Conservation (phyloP, 192 early-diverging fungal species). For the Dissophora globulifera region DNA sequence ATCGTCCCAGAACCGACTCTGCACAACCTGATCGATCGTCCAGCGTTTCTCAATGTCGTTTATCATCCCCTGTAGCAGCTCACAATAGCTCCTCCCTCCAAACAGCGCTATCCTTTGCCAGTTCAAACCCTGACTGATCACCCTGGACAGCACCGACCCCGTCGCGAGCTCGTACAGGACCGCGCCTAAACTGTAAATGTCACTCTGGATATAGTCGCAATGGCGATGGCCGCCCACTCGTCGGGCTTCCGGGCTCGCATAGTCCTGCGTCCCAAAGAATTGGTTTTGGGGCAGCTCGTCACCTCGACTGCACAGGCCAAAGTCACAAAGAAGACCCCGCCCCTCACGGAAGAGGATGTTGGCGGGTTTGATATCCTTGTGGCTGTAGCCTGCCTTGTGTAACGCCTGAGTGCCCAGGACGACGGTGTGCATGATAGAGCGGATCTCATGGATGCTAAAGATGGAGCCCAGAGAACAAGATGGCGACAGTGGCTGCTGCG, state of each 20-base stretch:
- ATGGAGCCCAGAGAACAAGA: conserved; percentile 17
- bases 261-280: conserved; percentile 51
- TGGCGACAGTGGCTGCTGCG: conserved; percentile 26
- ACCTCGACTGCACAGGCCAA: conserved; percentile 38
- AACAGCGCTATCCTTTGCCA: conserved; percentile 32
- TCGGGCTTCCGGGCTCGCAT: conserved; percentile 39
- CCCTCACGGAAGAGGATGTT: conserved; percentile 33
- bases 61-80: conserved; percentile 41
- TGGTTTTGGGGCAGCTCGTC: conserved; percentile 41
- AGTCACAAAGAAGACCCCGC: conserved; percentile 34
- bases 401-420: conserved; percentile 21
- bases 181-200: conserved; percentile 40
- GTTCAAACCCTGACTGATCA: conserved; percentile 36
- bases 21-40: conserved; percentile 33
- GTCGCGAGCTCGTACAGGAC: conserved; percentile 47
- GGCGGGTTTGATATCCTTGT: conserved; percentile 51
- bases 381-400: conserved; percentile 38
- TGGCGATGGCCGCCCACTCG: conserved; percentile 20
- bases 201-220: conserved; percentile 46
- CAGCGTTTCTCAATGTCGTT: conserved; percentile 43
- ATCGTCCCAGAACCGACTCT: conserved; percentile 34
- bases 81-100: conserved; percentile 26
- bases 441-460: conserved; percentile 39
- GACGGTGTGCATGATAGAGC: conserved; percentile 33
- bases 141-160: conserved; percentile 33